Evolutionary conservation across 164 flowering plant species (phyloP), one percentile per base, ranked within the genome.

Genomic region (Macadamia integrifolia): DNA sequence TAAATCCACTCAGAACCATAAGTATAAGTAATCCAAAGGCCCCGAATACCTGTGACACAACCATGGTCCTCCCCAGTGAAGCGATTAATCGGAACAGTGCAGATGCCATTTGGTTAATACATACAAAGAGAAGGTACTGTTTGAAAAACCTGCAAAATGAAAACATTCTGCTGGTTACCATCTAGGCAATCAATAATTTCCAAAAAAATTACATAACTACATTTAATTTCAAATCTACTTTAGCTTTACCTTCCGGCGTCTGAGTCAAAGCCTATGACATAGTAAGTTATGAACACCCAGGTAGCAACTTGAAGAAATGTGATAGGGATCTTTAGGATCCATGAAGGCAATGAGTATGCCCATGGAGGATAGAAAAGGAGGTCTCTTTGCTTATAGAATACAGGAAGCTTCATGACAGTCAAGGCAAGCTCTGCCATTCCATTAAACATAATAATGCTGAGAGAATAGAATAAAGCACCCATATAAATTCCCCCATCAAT

Each of bases 381-480:
- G 60, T 89, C 92, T 61, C 93, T 81, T 77, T 91, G 97, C 85
- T 91, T 91, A 79, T 83, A 91, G 72, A 89, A 91, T 57, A 88
- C 87, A 1, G 97, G 90, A 67, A 86, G 85, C 71, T 84, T 35
- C 40, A 35, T 35, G 40, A 35, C 5, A 5, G 40, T 35, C 40
- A 35, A 72, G 30, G 82, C 23, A 62, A 86, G 66, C 74, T 86
- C 90, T 10, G 86, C 18, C 62, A 83, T 61, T 31, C 88, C 86
- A 66, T 80, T 84, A 65, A 84, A 84, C 84, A 83, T 75, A 28
- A 70, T 58, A 69, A 70, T 65, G 18, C 68, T 30, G 40, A 84
- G 71, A 32, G 74, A 28, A 62, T 76, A 82, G 62, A 78, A 84
- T 62, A 84, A 42, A n/a, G 86, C 85, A 50, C 90, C 88, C 56